Evolutionary conservation across 2,329 filamentous ascomycete species (phyloP), one percentile per base, ranked within the genome.

Genomic region (Didymella sp.): DNA sequence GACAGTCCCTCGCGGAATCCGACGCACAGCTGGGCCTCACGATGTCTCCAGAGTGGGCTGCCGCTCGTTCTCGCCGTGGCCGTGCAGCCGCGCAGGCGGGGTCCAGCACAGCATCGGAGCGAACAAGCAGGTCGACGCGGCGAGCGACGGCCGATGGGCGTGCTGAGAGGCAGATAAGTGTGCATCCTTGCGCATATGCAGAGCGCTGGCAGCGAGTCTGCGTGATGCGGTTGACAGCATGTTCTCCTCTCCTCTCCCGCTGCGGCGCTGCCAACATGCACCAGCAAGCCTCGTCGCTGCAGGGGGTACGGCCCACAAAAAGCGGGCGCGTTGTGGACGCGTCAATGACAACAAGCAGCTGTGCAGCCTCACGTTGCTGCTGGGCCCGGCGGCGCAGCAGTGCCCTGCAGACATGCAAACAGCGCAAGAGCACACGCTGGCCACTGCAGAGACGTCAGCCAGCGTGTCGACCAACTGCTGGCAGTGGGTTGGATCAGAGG

Each of bases 41-140:
- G 21, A 45, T 50, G 25, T 44, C 45, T 45, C 24, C 40, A 50
- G 40, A 40, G 53, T 40, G 46, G 54, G 49, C 53, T 44, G 49
- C 48, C 59, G 56, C 61, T 60, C 57, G 55, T 62, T 63, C 61
- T 63, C 58, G 54, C 60, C 56, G 58, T 56, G 59, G 56, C 37
- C 53, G 47, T 43, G 54, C 61, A 58, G 61, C 45, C 51, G 64
- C 51, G 41, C 42, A 47, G 59, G 61, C 59, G 61, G 62, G 62
- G 57, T 42, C 35, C 19, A 30, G 30, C 48, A 51, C 53, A 50
- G 22, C 53, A 46, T 44, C n/a, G 24, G 33, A 27, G 47, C 40
- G 27, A 46, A 41, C 33, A 31, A 12, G 24, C 48, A 48, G 48
- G 41, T 22, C 45, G 31, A 37, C 27, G 24, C 43, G 37, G 51